Base-by-base conservation (phyloP, 2,329 filamentous ascomycete species). In the Ophiostoma tasmaniense region DNA sequence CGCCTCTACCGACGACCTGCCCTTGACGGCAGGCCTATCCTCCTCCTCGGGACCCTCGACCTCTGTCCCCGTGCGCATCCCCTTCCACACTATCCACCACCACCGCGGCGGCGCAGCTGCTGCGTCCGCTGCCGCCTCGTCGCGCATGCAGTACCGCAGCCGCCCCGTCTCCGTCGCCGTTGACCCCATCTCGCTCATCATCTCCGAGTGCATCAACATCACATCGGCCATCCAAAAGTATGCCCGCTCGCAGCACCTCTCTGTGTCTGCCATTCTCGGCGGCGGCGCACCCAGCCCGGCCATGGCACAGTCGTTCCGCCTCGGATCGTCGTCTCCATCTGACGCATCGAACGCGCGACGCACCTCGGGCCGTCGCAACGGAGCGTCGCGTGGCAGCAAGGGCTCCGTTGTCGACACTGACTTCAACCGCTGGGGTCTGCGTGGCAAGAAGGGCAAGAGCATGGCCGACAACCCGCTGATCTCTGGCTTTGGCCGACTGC, bases 151-250 rank as follows among this genome's bases (percentile, higher is more conserved):
- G 73, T 87, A 87, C 74, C 81, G 85, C 74, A 87, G 82, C 74
- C 83, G 85, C 22, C 85, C 85, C 7, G 84, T 93, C 39, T 87
- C 91, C 42, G 92, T 97, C 72, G 92, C 93, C 61, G 90, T 97
- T 73, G 92, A 97, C 76, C 93, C 93, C 1, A 89, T 97, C 69
- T 93, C 93, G 66, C 83, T 99, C 75, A 93, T 99, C 73, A 97
- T 96, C 72, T 97, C 94, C 79, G 95, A 99, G 88, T 99, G 95
- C 79, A 98, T 98, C 77, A 94, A 93, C 64, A 94, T 99, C 80
- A 98, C 95, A 17, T 97, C 94, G 72, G 93, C 93, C 71, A 97
- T 99, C 86, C 93, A 96, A 76, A 99, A 99, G 81, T 90, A 97
- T 85, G 91, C 93, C 73, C 90, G 95, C 73, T 98, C 94, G 84